Base-by-base conservation (phyloP, 495 filamentous ascomycete genomes). In the Penicillium canariense region DNA sequence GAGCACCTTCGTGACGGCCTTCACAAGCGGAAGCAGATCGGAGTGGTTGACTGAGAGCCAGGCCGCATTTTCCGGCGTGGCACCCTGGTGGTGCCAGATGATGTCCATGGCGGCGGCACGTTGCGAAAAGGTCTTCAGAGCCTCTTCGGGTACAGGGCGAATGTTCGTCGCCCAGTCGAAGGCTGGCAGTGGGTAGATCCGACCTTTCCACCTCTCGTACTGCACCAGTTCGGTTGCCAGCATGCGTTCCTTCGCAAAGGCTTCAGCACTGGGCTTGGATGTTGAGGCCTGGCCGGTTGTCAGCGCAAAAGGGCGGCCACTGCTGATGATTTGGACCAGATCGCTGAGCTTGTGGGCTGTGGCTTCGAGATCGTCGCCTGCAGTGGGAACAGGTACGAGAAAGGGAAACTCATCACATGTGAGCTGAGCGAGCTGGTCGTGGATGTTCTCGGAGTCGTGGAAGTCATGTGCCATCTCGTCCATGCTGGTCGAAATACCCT, bases 21-120 rank as follows among this genome's bases (percentile, higher is more conserved):
- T 66, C 23, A 69, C 36, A 4, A 72, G 58, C 4, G 64, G 66
- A 12, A 66, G 17, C 23, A 61, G 6, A 0, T 3, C 0, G 0
- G 40, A 8, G 46, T 61, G 54, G 36, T 68, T 57, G 27, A 31
- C 59, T 2, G 57, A 60, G 14, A 70, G 47, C 63, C 67, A 72
- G 2, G 52, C 34, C 9, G 67, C 69, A 59, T 72, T 50, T 48
- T 70, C 63, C 0, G 66, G 59, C 1, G 56, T 60, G 20, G 65
- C 59, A 9, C 60, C 62, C 34, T 58, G 31, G 12, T 59, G 54
- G 4, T 48, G 34, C 61, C 63, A 70, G 40, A 70, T 43, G 5
- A 66, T 43, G 50, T 70, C 59, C 63, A 72, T 72, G 11, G 65
- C 69, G 14, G 34, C 57, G 10, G 65, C 65, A n/a, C 65, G 61